These are phyloP conservation scores for Diaporthe ilicicola DNA, from an alignment of 2,329 filamentous ascomycete species.

Conservation along the genomic window DNA sequence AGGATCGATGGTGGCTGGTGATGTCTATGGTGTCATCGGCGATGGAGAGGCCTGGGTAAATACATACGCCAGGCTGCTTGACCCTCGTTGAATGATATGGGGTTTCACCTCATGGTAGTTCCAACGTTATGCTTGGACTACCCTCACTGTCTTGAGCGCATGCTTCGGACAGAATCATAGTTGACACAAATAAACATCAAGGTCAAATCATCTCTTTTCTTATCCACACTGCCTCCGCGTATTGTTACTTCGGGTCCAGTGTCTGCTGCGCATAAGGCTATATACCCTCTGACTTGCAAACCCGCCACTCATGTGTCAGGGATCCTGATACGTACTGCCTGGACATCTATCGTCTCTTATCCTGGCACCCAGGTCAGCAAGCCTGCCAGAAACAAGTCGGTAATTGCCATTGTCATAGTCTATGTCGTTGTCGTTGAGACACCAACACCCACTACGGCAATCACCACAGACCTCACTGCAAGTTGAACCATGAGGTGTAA, in stretches of 20 bases:
- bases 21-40: background rate
- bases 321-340: background rate
- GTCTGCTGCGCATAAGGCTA: background rate
- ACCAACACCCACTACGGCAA: background rate
- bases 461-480: background rate
- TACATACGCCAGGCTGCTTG: background rate
- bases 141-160: background rate
- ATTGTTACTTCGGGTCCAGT: too few relatives aligned
- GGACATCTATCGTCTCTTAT: too few relatives aligned
- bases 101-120: background rate
- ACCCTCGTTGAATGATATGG: slow-evolving; percentile 7
- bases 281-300: too few relatives aligned
- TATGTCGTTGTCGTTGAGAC: too few relatives aligned
- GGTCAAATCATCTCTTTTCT: background rate
- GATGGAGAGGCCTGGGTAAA: background rate
- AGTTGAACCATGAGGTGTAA: background rate
- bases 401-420: background rate
- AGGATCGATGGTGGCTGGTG: background rate
- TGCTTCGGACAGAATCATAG: background rate
- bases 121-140: background rate
- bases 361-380: background rate
- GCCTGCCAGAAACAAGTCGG: background rate
- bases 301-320: too few relatives aligned
- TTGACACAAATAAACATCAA: background rate
- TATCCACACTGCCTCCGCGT: background rate